Evolutionary conservation across 306 rosid species (phyloP), one percentile per base, ranked within the genome.

Genomic region (Cucurbita moschata): DNA sequence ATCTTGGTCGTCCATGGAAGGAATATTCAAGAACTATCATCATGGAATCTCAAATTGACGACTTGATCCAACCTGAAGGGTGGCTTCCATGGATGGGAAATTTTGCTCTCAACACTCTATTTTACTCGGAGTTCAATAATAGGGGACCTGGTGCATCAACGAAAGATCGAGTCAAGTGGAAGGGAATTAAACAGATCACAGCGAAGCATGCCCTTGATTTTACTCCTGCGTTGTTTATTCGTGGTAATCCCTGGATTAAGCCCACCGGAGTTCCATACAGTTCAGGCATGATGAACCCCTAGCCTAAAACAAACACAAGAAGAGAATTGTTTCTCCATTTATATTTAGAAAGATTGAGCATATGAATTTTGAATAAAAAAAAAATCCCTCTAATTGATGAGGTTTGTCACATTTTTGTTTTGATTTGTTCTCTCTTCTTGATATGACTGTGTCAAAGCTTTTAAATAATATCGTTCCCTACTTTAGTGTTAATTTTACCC

Each of bases 1-100:
- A 67, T 56, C 77, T 92, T 5, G 98, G 91, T 0, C 75, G 98
- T 44, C 98, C 98, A 7, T 87, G 93, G 93, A 86, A 67, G 72
- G 0, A 37, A 4, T 92, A 15, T 60, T 83, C 96, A 0, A 88
- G 86, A 76, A 85, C 92, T 0, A 77, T 92, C 8, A 70, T 92
- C 53, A 80, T 92, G 84, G 84, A 88, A 1, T 77, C 86, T 1
- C 30, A 9, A 0, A 88, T 92, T 12, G 90, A 85, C 7, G 83
- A 63, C 1, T 19, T 86, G 0, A 88, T 82, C 18, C 35, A 53
- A 0, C 83, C 86, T 0, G 81, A 85, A 50, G 98, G 96, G 1
- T 92, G 90, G 81, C 16, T 82, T 49, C 79, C 87, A 4, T 92
- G 89, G 88, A 58, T 23, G 7, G 96, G 91, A 0, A 4, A 2